Evolutionary conservation across 2,329 filamentous ascomycete species (phyloP), one percentile per base, ranked within the genome.

Genomic region (Exophiala phaeomuriformis): DNA sequence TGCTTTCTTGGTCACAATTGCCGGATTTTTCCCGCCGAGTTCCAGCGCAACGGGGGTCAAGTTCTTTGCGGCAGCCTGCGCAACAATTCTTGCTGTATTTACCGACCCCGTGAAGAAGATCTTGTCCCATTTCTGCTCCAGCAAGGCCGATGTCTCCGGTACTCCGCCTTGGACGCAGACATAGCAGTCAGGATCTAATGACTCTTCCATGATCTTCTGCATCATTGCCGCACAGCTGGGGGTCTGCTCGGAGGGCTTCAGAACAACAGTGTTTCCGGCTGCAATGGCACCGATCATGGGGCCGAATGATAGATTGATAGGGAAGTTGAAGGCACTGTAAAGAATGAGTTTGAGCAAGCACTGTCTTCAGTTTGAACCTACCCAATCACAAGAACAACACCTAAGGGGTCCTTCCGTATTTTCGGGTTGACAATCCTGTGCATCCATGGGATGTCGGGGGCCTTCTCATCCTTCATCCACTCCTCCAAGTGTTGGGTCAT

Each of bases 101-200:
- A 79, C 78, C 64, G 83, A 84, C 51, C 93, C 93, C 1, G 93
- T 98, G 75, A 95, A 98, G 76, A 93, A 90, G 65, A 98, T 94
- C 79, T 96, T 97, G 74, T 94, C 90, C 85, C 90, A 98, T 70
- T 91, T 91, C 74, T 90, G 82, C 53, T 91, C 82, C 33, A 98
- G 79, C 42, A 97, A 74, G 8, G 83, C 83, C 43, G 86, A 88
- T 3, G 86, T 90, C 75, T 95, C 89, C 3, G 84, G 77, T 19
- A 95, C 72, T 30, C 76, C 83, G 56, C 93, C 93, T 68, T 96
- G 93, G 61, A 96, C 76, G 54, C 89, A 80, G 35, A 76, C 74
- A 71, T 89, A 96, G 63, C 83, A 84, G 10, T 82, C 80, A 1
- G 82, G 80, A 67, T 97, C 93, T 49, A 98, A 82, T 37, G 80